Base-by-base conservation (phyloP, 2,329 filamentous ascomycete species). In the Xenoacremonium recifei region DNA sequence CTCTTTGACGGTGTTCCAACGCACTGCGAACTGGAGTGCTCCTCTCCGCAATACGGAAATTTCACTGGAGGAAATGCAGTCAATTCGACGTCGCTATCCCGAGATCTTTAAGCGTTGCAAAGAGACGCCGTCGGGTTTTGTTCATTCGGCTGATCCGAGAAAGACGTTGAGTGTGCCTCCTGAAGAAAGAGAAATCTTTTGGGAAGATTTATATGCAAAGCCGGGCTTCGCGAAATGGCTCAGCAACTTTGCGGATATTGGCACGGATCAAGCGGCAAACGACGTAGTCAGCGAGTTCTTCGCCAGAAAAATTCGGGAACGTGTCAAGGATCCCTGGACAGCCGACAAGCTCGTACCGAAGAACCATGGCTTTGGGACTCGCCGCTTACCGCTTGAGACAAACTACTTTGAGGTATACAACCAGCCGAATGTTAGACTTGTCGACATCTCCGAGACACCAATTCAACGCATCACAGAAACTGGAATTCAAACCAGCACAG, bases 1-100 rank as follows among this genome's bases (percentile, higher is more conserved):
- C 23, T 64, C 62, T 5, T 40, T 66, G 10, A 62, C 50, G 2
- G 55, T 60, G 0, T 63, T 63, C 21, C 60, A 63, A n/a, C 50
- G 60, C 2, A 61, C 55, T 0, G 45, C 59, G 6, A 58, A 53
- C 21, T 59, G 49, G 54, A 46, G 53, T 0, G 51, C 50, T 9
- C 59, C 59, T 3, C 45, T 59, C 0, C 45, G 43, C 7, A 57
- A 57, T 6, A 25, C 30, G 1, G 35, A 42, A 1, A 57, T 61
- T 11, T 42, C 51, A 0, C 1, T 37, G 0, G 41, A 54, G 12
- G 23, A 47, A 3, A 53, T 54, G 45, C 17, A 12, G 6, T 32
- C 42, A 1, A 32, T 48, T 2, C 50, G 45, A 23, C 36, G 39
- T 2, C 41, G 53, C 5, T 53, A 50, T 30, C 42, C 50, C 2